Conservation (phyloP, 1,284 basidiomycete species). For the Trametes versicolor region DNA sequence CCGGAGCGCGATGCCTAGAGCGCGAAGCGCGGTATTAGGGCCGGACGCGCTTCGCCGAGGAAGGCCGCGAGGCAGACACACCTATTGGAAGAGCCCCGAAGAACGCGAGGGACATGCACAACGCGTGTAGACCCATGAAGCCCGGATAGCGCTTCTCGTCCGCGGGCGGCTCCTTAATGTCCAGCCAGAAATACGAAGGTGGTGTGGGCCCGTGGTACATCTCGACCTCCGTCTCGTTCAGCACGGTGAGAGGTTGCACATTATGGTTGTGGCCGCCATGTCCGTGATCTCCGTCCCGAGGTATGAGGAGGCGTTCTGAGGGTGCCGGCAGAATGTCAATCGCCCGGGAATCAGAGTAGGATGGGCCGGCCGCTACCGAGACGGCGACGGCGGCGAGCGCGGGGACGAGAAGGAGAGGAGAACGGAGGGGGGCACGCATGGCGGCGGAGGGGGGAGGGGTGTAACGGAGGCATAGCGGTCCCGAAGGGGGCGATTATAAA, state of each 20-base stretch:
- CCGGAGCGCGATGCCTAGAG: conserved; percentile 76
- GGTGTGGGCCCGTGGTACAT: conserved; percentile 72
- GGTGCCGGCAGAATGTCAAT: conserved; percentile 29
- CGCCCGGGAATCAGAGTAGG: conserved; percentile 19
- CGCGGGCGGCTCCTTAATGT: conserved; percentile 64
- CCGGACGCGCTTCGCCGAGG: conserved; percentile 14
- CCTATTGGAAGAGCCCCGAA: conserved; percentile 80
- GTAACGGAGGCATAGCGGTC: conserved; percentile 20
- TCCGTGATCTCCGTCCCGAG: conserved; percentile 39
- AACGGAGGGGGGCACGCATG: conserved; percentile 46
- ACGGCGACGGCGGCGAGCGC: conserved; percentile 40
- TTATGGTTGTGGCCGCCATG: conserved; percentile 53
- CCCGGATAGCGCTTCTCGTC: conserved; percentile 62
- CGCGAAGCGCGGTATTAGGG: conserved; percentile 13
- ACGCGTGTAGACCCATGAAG: conserved; percentile 72
- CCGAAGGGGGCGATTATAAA: conserved; percentile 23
- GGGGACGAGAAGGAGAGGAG: conserved; percentile 46
- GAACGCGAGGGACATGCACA: conserved; percentile 79
- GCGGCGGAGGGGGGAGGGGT: conserved; percentile 34
- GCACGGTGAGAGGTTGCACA: conserved; percentile 59
- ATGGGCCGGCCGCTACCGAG: conserved; percentile 37
- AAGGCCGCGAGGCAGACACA: conserved; percentile 47
- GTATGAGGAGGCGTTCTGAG: conserved; percentile 32
- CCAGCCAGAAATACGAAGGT: conserved; percentile 82
- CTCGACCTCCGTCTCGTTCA: conserved; percentile 80